phyloP scores from a whole-genome alignment of 2,329 filamentous ascomycete genomes.

The Ophiostoma fasciatum region DNA sequence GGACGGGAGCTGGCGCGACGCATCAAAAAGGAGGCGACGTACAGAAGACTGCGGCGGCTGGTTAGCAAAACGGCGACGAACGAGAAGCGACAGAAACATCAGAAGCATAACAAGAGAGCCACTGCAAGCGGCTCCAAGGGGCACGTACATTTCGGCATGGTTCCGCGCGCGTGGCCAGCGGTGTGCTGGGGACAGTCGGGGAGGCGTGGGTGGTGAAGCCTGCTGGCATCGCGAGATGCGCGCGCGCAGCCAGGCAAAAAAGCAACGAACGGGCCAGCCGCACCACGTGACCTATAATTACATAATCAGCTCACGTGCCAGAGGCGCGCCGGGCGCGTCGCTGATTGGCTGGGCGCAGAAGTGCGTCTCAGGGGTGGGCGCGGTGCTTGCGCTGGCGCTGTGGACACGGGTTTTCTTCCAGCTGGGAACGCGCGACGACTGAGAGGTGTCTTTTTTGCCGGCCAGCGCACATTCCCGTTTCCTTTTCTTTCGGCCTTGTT shows the following conservation, averaged over 20 bases:
- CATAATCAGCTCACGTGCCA: neutral
- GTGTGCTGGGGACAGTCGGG: too few species aligned
- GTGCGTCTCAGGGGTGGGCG: slow-evolving; percentile 3
- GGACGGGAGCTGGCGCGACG: too few species aligned
- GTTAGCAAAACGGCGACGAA: slow-evolving; percentile 12
- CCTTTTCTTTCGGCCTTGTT: neutral
- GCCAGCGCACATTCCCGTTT: too few species aligned
- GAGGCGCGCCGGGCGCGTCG: too few species aligned
- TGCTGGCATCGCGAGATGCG: too few species aligned
- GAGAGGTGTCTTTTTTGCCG: neutral
- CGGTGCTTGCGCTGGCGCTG: neutral
- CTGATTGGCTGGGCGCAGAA: slow-evolving; percentile 4
- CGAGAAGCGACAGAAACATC: neutral
- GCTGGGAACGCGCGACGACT: neutral
- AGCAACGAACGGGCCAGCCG: too few species aligned
- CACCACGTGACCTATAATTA: too few species aligned
- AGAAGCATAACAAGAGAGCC: neutral
- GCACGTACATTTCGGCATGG: slow-evolving; percentile 82
- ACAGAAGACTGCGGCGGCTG: slow-evolving; percentile 9
- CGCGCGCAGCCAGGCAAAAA: too few species aligned
- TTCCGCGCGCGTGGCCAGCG: too few species aligned
- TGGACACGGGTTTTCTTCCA: slow-evolving; percentile 7
- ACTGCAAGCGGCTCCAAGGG: too few species aligned
- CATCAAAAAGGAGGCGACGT: neutral
- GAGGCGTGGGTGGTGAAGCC: too few species aligned